Evolutionary conservation across 2,329 filamentous ascomycete species (phyloP).

Genomic region (Phialophora macrospora): DNA sequence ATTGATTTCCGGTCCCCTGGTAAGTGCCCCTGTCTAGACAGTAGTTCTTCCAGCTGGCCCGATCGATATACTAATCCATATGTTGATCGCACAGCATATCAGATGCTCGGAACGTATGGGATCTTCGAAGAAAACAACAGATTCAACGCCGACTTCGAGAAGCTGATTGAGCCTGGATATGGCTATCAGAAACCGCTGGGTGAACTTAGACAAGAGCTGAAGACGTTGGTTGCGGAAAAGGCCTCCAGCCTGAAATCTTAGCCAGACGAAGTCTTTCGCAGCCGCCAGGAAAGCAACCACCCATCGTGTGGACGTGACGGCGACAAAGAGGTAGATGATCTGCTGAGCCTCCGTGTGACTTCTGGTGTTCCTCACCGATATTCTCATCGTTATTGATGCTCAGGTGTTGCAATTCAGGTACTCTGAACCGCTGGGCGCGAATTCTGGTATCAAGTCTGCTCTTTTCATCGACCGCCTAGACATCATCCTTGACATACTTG

Average conservation of each 20-base stretch:
- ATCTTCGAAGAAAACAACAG: constrained; percentile 27
- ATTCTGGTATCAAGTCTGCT: neutral
- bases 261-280: neutral
- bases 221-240: constrained; percentile 10
- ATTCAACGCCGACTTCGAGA: constrained; percentile 24
- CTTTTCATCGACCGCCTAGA: constrained; percentile 8
- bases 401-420: neutral
- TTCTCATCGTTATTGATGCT: neutral
- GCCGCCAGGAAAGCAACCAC: too few species aligned
- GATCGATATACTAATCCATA: neutral
- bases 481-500: constrained; percentile 52
- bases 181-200: constrained; percentile 22
- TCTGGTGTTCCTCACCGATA: neutral
- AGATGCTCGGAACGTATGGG: constrained; percentile 25
- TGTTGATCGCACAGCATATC: constrained; percentile 10
- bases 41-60: neutral
- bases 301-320: neutral
- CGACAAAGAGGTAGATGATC: neutral
- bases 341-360: neutral
- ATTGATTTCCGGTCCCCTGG: constrained; percentile 15
- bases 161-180: constrained; percentile 21
- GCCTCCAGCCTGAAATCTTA: neutral
- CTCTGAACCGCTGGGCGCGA: neutral
- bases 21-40: neutral
- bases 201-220: constrained; percentile 23